phyloP scores from a whole-genome alignment of 495 filamentous ascomycete species.

The Paragyromitra xinjiangensis region DNA sequence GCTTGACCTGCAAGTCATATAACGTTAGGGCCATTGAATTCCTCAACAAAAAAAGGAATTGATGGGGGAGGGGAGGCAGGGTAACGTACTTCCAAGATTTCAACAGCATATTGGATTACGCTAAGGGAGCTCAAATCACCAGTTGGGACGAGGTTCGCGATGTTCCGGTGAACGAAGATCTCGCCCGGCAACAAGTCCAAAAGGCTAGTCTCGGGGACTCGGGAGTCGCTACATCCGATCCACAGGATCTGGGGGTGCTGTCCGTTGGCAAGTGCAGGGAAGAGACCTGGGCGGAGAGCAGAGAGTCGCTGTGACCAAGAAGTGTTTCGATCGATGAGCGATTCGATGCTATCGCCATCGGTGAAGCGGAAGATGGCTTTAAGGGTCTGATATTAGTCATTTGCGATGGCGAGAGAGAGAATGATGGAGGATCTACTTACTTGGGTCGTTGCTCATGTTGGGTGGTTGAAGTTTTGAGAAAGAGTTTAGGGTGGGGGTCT shows the following conservation, averaged over 20 bases:
- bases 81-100: conserved; percentile 64
- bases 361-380: conserved; percentile 49
- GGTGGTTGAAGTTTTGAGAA: conserved; percentile 5
- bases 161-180: conserved; percentile 71
- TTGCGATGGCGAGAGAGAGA: background rate
- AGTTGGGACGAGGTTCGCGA: conserved; percentile 69
- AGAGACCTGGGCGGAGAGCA: conserved; percentile 66
- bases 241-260: conserved; percentile 71
- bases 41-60: conserved; percentile 30
- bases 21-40: conserved; percentile 20
- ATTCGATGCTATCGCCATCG: conserved; percentile 58
- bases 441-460: conserved; percentile 49
- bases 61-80: conserved; percentile 1
- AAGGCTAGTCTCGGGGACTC: conserved; percentile 70
- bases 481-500: background rate
- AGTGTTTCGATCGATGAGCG: conserved; percentile 66
- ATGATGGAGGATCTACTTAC: conserved; percentile 20
- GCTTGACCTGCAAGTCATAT: conserved; percentile 60
- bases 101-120: conserved; percentile 70
- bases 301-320: conserved; percentile 65
- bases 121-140: conserved; percentile 69
- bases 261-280: conserved; percentile 64
- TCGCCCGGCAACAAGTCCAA: conserved; percentile 69
- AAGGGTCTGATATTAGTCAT: conserved; percentile 11
- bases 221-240: conserved; percentile 72